phyloP scores from a whole-genome alignment of 148 eudicot species.

The Chenopodium quinoa region DNA sequence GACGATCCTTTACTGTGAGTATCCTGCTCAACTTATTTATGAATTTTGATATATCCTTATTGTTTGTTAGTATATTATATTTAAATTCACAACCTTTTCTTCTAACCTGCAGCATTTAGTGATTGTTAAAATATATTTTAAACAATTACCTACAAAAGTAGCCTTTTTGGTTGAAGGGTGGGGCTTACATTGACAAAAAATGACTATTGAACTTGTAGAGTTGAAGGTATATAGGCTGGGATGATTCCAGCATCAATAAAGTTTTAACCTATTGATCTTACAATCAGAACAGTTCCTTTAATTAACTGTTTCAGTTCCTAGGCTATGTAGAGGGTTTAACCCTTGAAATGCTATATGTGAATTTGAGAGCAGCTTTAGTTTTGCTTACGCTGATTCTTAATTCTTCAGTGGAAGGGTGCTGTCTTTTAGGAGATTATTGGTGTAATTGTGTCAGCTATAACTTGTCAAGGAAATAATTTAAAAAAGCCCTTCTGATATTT shows the following conservation, averaged over 20 bases:
- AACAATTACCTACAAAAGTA: background rate
- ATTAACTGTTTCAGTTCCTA: background rate
- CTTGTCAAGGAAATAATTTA: background rate
- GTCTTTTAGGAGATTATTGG: background rate
- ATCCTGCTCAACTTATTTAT: background rate
- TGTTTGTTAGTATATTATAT: background rate
- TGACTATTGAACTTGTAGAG: background rate
- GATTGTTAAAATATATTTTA: background rate
- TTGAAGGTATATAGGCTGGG: background rate
- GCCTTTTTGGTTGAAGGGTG: background rate
- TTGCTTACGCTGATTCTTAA: background rate
- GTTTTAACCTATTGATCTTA: background rate
- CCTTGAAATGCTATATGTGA: background rate
- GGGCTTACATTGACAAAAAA: background rate
- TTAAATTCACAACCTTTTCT: background rate
- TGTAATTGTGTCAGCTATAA: background rate
- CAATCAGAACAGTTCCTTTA: background rate
- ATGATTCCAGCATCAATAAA: background rate
- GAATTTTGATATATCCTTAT: background rate
- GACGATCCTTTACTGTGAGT: constrained; percentile 45
- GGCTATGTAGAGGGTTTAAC: background rate
- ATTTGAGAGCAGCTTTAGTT: background rate
- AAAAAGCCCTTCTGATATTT: too few species aligned
- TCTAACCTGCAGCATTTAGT: background rate
- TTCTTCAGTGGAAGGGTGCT: background rate